These are phyloP conservation scores for Candida caryicola DNA, from an alignment of 805 yeast species.

Conservation along the genomic window DNA sequence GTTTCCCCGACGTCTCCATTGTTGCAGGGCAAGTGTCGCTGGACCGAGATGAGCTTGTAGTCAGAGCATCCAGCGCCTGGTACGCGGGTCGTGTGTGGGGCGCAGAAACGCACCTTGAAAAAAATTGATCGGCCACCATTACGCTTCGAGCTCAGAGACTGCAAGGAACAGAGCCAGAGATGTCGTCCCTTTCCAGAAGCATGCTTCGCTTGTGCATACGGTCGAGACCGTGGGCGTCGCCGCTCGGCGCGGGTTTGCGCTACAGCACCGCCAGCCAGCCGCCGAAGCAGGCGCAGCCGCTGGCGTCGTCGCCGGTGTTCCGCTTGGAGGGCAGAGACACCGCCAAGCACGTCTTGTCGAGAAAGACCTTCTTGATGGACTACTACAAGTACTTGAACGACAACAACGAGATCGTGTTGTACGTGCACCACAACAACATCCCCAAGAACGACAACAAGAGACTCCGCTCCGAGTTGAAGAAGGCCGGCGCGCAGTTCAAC, in stretches of 20 bases:
- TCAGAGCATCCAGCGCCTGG: too few species aligned
- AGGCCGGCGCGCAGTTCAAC: slow-evolving; percentile 67
- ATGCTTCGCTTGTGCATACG: background rate
- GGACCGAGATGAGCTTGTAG: too few species aligned
- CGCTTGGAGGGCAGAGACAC: slow-evolving; percentile 37
- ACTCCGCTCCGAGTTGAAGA: slow-evolving; percentile 58
- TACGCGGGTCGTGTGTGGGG: background rate
- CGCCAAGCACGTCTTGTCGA: slow-evolving; percentile 60
- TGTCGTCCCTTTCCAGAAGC: background rate
- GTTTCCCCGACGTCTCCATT: too few species aligned
- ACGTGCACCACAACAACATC: slow-evolving; percentile 83
- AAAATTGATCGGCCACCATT: background rate
- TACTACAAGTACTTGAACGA: slow-evolving; percentile 70
- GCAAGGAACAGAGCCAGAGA: too few species aligned
- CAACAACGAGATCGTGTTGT: slow-evolving; percentile 64
- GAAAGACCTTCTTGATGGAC: slow-evolving; percentile 87
- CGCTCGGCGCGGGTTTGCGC: background rate
- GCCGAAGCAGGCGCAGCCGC: background rate
- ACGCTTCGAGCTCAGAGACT: too few species aligned
- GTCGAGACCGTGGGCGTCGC: background rate
- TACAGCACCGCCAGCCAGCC: slow-evolving; percentile 4
- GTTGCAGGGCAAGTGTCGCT: too few species aligned
- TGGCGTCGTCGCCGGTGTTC: slow-evolving; percentile 6
- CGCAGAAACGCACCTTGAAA: background rate
- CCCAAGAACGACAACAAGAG: slow-evolving; percentile 62